Percentiles rank a stretch among this genome's conserved stretches.
These are phyloP conservation scores for Boletellus sp. DNA, from an alignment of 1,284 basidiomycete genomes.

Conservation along the genomic window DNA sequence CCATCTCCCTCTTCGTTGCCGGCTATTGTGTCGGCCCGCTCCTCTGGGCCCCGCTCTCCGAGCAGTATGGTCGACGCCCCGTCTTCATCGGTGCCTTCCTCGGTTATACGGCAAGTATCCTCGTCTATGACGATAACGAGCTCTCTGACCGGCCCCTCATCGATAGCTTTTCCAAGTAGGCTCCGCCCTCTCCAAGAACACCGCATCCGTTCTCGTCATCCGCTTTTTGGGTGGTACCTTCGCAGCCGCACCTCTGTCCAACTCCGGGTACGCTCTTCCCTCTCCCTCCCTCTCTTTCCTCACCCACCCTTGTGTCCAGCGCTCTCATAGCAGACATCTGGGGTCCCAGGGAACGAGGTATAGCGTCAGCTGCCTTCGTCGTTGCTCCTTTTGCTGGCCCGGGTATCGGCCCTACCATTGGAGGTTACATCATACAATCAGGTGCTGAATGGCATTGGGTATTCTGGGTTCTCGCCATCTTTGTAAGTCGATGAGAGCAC, in stretches of 20 bases:
- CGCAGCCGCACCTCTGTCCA: constrained; percentile 40
- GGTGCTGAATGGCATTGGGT: constrained; percentile 66
- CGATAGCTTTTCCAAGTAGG: constrained; percentile 58
- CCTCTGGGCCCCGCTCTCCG: constrained; percentile 57
- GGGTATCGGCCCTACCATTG: constrained; percentile 61
- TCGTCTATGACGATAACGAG: background rate
- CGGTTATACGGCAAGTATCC: constrained; percentile 49
- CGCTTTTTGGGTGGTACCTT: constrained; percentile 65
- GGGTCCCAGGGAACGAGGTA: constrained; percentile 65
- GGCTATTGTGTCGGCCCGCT: constrained; percentile 63
- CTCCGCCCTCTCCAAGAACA: constrained; percentile 57
- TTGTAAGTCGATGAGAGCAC: constrained; percentile 32
- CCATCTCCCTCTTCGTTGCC: constrained; percentile 52
- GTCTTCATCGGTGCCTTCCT: constrained; percentile 68
- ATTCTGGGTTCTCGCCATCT: constrained; percentile 72
- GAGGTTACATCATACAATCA: constrained; percentile 47
- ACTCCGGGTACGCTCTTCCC: constrained; percentile 42
- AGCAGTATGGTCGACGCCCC: constrained; percentile 57
- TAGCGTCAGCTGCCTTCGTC: constrained; percentile 67
- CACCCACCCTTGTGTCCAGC: constrained; percentile 24
- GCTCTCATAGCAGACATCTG: constrained; percentile 62
- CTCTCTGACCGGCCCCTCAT: background rate
- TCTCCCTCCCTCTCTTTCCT: background rate
- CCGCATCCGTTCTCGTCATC: constrained; percentile 56
- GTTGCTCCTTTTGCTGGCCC: constrained; percentile 80